Base-by-base conservation (phyloP, 2,329 filamentous ascomycete genomes). In the Trichoderma breve region DNA sequence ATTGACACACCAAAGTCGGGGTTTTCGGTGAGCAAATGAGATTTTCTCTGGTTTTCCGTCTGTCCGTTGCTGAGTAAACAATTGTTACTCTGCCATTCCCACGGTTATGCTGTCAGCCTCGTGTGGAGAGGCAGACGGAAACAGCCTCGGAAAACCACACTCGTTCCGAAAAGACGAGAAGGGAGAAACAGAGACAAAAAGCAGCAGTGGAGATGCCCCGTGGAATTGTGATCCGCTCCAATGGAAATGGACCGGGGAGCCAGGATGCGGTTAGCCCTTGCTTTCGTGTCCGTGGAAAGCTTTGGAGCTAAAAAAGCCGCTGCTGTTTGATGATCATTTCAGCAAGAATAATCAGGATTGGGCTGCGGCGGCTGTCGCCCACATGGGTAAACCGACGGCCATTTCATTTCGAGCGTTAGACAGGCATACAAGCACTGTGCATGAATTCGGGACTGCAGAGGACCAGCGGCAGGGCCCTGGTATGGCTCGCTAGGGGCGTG, bases 161-260 rank as follows among this genome's bases (percentile, higher is more conserved):
- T n/a, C n/a, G 9, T 15, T 32, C 32, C 21, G 7, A 32, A 18
- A 24, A 26, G n/a, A 34, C 30, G 15, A 36, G 28, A 43, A 68
- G n/a, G 7, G 26, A 26, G 21, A 62, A 32, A 39, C 9, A 61
- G 34, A 36, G 14, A 55, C 28, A 55, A 24, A 30, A 34, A 51
- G 15, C 36, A 26, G 51, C 21, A 55, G 70, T 67, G 70, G 70
- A 39, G 70, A 67, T 53, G 39, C 39, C 26, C 32, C 60, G 39
- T 60, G 32, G 57, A 32, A 34, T 51, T 15, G 6, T 18, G 55
- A 70, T 28, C 65, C 71, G 71, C 71, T 70, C 66, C 71, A 70
- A 72, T 58, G 24, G 43, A 36, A 55, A 47, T 36, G 47, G 32
- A 8, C 53, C 55, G 43, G 62, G 60, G 3, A 34, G 24, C 60